These are phyloP conservation scores for Albugo candida DNA, from an alignment of 352 stramenopile genomes.

Conservation along the genomic window DNA sequence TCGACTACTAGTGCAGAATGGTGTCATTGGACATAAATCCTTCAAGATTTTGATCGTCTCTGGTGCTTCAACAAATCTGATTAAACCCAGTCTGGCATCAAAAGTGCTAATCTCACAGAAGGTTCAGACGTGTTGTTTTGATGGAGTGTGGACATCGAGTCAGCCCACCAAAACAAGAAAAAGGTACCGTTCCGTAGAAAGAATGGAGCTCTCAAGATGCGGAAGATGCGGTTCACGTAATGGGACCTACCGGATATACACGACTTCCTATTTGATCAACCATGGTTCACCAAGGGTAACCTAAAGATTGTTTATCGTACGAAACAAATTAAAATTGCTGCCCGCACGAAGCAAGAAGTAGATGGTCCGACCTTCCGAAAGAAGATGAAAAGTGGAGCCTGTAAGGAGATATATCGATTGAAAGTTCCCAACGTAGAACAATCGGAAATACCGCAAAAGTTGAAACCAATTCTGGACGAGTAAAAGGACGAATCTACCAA, in stretches of 20 bases:
- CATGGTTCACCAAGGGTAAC: constrained; percentile 2
- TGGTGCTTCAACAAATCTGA: constrained; percentile 7
- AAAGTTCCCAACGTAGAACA: not conserved
- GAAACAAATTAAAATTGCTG: not conserved
- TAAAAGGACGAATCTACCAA: not conserved
- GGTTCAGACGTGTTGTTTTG: no score
- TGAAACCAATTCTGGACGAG: not conserved
- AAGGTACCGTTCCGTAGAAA: no score
- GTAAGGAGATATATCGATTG: no score
- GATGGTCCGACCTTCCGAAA: not conserved
- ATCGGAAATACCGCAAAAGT: not conserved
- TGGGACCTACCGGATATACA: no score
- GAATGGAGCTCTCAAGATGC: no score
- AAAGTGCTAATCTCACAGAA: no score
- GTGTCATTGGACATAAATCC: not conserved
- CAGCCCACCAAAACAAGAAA: no score
- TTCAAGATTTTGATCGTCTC: constrained; percentile 4
- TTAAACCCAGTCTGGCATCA: constrained; percentile 1
- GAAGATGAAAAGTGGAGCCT: not conserved
- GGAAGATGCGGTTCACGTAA: no score
- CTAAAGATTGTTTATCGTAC: constrained; percentile 7
- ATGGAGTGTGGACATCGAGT: no score
- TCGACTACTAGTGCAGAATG: no score
- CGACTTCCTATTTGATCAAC: no score
- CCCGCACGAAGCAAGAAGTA: no score